phyloP scores from a whole-genome alignment of 2,329 filamentous ascomycete genomes.

The Fusarium armeniacum region DNA sequence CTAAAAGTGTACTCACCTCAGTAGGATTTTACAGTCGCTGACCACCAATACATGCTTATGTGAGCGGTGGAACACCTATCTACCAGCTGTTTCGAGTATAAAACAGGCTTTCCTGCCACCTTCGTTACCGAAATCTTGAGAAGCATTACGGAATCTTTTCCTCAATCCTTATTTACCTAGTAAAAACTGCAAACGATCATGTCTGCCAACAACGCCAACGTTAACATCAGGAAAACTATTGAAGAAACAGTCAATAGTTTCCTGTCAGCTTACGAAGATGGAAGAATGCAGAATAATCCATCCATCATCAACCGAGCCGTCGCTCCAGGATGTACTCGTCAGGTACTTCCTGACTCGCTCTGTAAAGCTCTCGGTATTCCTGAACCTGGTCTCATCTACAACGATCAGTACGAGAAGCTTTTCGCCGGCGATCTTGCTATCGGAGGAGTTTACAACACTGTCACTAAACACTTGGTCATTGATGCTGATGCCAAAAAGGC shows the following conservation, averaged over 20 bases:
- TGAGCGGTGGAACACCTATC: not conserved
- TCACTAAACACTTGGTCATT: slow-evolving; percentile 11
- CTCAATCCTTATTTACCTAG: too few species aligned
- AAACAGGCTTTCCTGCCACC: not conserved
- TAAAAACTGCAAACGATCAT: not conserved
- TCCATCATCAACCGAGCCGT: slow-evolving; percentile 33
- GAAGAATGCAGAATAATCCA: slow-evolving; percentile 11
- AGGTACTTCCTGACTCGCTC: slow-evolving; percentile 25
- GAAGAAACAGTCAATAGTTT: slow-evolving; percentile 30
- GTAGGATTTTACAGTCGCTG: not conserved
- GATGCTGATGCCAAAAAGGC: slow-evolving; percentile 26
- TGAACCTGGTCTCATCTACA: slow-evolving; percentile 17
- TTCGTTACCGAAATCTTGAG: rapidly evolving
- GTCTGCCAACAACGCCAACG: not conserved
- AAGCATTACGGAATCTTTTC: too few species aligned
- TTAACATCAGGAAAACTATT: slow-evolving; percentile 13
- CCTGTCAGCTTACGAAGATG: slow-evolving; percentile 28
- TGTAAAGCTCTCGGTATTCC: slow-evolving; percentile 21
- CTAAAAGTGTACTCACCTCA: not conserved
- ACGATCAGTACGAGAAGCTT: slow-evolving; percentile 25
- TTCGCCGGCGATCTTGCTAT: slow-evolving; percentile 24
- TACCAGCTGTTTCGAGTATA: not conserved
- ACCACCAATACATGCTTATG: slow-evolving; percentile 15
- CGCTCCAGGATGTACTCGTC: slow-evolving; percentile 28
- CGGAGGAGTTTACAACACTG: slow-evolving; percentile 16